These are phyloP conservation scores for Chlamydomonas sphaeroides DNA, from an alignment of 139 green algal genomes.

Conservation along the genomic window DNA sequence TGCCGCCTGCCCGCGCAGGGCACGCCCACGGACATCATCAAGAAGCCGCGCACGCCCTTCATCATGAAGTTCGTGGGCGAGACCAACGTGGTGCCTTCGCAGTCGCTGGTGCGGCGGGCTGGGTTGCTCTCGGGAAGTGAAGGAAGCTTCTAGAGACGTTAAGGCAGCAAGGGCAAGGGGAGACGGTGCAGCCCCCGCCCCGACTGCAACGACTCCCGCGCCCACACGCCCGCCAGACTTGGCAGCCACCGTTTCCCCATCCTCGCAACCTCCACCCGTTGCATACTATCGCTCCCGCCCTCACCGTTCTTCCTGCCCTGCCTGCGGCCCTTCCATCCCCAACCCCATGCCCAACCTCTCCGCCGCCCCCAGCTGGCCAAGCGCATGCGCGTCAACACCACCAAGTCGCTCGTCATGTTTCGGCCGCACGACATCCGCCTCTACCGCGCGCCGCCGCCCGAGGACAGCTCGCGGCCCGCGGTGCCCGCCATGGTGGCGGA, in stretches of 20 bases:
- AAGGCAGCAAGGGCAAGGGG: too few species aligned
- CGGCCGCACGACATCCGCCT: constrained; percentile 70
- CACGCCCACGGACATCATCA: constrained; percentile 69
- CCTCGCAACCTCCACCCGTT: too few species aligned
- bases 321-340: background rate
- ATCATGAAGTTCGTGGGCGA: constrained; percentile 89
- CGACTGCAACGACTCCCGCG: too few species aligned
- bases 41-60: constrained; percentile 75
- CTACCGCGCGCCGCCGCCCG: background rate
- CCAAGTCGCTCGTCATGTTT: constrained; percentile 79
- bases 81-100: constrained; percentile 69
- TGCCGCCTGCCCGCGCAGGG: too few species aligned
- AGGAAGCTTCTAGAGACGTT: too few species aligned
- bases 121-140: too few species aligned
- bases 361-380: constrained; percentile 30
- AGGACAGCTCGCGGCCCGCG: background rate
- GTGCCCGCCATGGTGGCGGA: constrained; percentile 69
- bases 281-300: too few species aligned
- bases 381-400: constrained; percentile 57
- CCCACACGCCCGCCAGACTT: too few species aligned
- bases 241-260: too few species aligned
- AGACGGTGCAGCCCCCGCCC: too few species aligned
- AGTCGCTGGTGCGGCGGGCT: constrained; percentile 54
- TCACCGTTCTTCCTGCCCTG: background rate
- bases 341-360: background rate